These are phyloP conservation scores for Barbatosphaeria neglecta DNA, from an alignment of 495 filamentous ascomycete genomes.

Conservation along the genomic window DNA sequence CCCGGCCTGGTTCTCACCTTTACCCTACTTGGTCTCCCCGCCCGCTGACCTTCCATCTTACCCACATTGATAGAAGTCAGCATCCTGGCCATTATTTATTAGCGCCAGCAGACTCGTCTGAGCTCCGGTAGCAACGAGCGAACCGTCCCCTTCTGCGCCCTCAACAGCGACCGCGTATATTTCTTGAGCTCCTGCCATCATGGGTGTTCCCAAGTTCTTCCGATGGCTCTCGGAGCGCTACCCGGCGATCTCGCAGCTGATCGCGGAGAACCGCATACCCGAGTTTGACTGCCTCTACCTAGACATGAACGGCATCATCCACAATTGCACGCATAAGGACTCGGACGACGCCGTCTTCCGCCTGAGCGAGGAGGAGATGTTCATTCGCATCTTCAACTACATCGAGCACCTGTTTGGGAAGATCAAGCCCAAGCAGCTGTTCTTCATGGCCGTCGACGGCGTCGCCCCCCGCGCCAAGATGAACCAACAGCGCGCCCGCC, in stretches of 20 bases:
- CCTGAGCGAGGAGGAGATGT: conserved; percentile 96
- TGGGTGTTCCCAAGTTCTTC: conserved; percentile 90
- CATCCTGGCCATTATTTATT: background rate
- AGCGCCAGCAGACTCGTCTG: background rate
- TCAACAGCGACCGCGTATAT: background rate
- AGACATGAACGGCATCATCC: conserved; percentile 99
- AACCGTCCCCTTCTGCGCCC: too few relatives aligned
- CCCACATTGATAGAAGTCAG: too few relatives aligned
- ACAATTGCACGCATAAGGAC: conserved; percentile 98
- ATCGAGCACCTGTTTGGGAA: conserved; percentile 98
- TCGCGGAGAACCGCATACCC: conserved; percentile 97
- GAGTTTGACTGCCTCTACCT: conserved; percentile 98
- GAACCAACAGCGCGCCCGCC: conserved; percentile 95
- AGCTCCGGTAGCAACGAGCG: too few relatives aligned
- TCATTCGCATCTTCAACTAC: conserved; percentile 99
- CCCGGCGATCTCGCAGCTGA: conserved; percentile 95
- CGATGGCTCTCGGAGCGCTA: conserved; percentile 98
- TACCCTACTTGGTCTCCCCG: too few relatives aligned
- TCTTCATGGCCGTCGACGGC: conserved; percentile 99
- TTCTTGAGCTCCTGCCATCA: conserved; percentile 12
- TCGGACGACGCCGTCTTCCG: conserved; percentile 81
- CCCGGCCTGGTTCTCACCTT: too few relatives aligned
- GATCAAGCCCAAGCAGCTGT: conserved; percentile 95
- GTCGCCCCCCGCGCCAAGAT: conserved; percentile 98
- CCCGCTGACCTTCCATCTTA: too few relatives aligned